These are phyloP conservation scores for Mangifera indica DNA, from an alignment of 345 rosid species.

Conservation along the genomic window DNA sequence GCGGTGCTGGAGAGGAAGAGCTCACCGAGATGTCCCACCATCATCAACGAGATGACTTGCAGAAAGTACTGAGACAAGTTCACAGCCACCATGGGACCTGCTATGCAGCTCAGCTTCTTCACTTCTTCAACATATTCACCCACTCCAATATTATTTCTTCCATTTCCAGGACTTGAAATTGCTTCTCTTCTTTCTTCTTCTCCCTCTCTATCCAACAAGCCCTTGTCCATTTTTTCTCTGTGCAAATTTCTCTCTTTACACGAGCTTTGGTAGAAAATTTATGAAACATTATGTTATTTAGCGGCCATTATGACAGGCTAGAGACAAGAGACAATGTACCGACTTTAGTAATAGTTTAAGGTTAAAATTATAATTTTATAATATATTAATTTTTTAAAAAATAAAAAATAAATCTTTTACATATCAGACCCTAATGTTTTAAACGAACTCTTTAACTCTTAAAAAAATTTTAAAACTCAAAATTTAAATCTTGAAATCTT, in stretches of 20 bases:
- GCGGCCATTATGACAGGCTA: too few relatives aligned
- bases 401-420: too few relatives aligned
- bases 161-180: background rate
- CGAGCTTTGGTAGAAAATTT: background rate
- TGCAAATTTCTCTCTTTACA: too few relatives aligned
- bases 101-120: constrained; percentile 47
- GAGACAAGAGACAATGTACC: too few relatives aligned
- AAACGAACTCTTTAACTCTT: too few relatives aligned
- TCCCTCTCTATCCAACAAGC: constrained; percentile 27
- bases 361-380: too few relatives aligned
- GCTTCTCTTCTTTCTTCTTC: constrained; percentile 4
- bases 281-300: background rate
- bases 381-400: too few relatives aligned
- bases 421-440: too few relatives aligned
- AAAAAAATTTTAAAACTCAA: too few relatives aligned
- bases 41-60: constrained; percentile 61
- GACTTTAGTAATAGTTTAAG: too few relatives aligned
- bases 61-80: constrained; percentile 47
- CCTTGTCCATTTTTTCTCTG: constrained; percentile 24
- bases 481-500: too few relatives aligned
- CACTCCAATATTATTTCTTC: background rate
- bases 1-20: constrained; percentile 75
- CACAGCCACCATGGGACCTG: constrained; percentile 73
- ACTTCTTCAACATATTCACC: constrained; percentile 36
- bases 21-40: constrained; percentile 85